Conservation (phyloP, 1,139 yeast genomes). For the Magnusiomyces fungicola region DNA sequence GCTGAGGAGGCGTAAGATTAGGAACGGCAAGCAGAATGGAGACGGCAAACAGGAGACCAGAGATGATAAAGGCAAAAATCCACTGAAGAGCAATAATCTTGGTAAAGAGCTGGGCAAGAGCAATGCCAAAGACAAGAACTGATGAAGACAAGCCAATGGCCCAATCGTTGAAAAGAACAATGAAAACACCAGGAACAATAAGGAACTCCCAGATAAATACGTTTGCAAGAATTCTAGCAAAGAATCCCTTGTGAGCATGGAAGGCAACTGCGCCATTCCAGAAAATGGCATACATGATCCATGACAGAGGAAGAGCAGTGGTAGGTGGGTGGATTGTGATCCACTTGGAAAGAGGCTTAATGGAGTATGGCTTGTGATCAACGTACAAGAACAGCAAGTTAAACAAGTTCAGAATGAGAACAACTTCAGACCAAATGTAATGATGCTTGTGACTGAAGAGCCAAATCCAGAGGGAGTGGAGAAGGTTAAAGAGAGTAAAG, state of each 20-base stretch:
- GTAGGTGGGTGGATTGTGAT: slow-evolving; percentile 55
- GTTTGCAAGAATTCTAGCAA: slow-evolving; percentile 65
- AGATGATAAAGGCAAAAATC: slow-evolving; percentile 68
- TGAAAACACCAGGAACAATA: slow-evolving; percentile 51
- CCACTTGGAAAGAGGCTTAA: slow-evolving; percentile 48
- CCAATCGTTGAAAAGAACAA: slow-evolving; percentile 62
- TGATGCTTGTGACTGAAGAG: slow-evolving; percentile 51
- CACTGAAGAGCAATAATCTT: slow-evolving; percentile 73
- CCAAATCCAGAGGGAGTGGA: slow-evolving; percentile 54
- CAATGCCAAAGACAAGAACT: slow-evolving; percentile 55
- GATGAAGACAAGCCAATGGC: slow-evolving; percentile 56
- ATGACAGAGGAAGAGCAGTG: slow-evolving; percentile 62
- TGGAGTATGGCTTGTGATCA: slow-evolving; percentile 51
- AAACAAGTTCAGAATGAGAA: slow-evolving; percentile 50
- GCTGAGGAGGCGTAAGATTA: slow-evolving; percentile 1
- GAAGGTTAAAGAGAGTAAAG: slow-evolving; percentile 53
- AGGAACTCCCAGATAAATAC: slow-evolving; percentile 72
- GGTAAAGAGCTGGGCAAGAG: slow-evolving; percentile 59
- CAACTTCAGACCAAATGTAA: slow-evolving; percentile 48
- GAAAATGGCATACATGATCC: slow-evolving; percentile 65
- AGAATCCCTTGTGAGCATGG: slow-evolving; percentile 38
- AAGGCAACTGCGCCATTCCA: slow-evolving; percentile 79
- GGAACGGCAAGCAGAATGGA: slow-evolving; percentile 40
- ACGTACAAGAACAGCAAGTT: slow-evolving; percentile 52
- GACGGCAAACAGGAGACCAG: slow-evolving; percentile 46